A percentile compares a stretch with the other conserved stretches of the same genome.
Evolutionary conservation across 1,284 basidiomycete species (phyloP).

Genomic region (Boletus albobrunnescens): DNA sequence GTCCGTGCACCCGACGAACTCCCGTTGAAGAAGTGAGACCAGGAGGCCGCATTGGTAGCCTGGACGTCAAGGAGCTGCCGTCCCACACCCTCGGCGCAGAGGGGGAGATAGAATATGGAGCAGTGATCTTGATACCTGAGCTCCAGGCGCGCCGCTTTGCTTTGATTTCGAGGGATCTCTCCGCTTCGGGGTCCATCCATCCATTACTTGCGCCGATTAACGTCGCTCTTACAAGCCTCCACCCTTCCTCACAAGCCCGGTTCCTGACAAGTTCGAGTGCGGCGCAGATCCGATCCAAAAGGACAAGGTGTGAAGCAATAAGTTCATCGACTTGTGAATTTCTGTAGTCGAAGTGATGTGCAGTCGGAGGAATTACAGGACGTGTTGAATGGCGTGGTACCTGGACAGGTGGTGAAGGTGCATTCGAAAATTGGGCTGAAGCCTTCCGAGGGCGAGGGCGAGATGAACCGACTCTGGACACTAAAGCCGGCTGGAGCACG

Average conservation of each 20-base stretch:
- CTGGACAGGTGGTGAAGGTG: neutral
- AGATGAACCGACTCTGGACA: slow-evolving; percentile 25
- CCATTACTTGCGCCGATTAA: slow-evolving; percentile 16
- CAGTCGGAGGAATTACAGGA: neutral
- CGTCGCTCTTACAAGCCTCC: slow-evolving; percentile 25
- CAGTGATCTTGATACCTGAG: slow-evolving; percentile 30
- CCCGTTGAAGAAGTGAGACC: slow-evolving; percentile 16
- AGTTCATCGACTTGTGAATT: slow-evolving; percentile 16
- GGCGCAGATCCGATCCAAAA: slow-evolving; percentile 18
- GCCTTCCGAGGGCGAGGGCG: slow-evolving; percentile 25
- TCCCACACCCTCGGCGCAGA: slow-evolving; percentile 18
- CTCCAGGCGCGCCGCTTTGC: slow-evolving; percentile 35
- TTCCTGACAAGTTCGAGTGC: slow-evolving; percentile 28
- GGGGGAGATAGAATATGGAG: slow-evolving; percentile 17
- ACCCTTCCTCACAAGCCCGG: slow-evolving; percentile 31
- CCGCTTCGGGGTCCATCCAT: slow-evolving; percentile 29
- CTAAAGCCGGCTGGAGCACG: slow-evolving; percentile 2
- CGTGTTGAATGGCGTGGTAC: too few relatives aligned
- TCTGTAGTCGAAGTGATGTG: neutral
- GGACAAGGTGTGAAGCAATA: slow-evolving; percentile 12
- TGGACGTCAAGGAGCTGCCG: slow-evolving; percentile 1
- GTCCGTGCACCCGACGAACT: slow-evolving; percentile 11
- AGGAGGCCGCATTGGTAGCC: slow-evolving; percentile 18
- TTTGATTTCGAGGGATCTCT: slow-evolving; percentile 24
- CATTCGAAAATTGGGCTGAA: slow-evolving; percentile 4